These are phyloP conservation scores for Aspergillus terreus DNA, from an alignment of 2,329 filamentous ascomycete species.

Conservation along the genomic window DNA sequence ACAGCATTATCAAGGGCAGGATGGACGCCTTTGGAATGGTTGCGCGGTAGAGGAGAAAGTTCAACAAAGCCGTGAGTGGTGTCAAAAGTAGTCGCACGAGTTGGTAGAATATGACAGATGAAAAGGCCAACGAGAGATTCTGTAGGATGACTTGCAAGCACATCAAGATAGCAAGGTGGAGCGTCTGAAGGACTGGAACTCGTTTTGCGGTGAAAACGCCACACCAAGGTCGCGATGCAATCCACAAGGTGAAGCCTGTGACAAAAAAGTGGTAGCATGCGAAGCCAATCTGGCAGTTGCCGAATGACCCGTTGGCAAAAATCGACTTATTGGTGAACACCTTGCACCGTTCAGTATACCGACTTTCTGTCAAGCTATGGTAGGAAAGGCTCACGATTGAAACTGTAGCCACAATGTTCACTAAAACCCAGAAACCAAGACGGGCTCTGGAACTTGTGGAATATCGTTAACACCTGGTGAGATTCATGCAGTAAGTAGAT, in stretches of 20 bases:
- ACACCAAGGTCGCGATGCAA: neutral
- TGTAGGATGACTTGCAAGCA: neutral
- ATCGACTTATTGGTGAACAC: neutral
- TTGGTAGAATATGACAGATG: neutral
- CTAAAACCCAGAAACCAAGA: neutral
- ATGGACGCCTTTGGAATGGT: neutral
- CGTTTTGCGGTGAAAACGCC: neutral
- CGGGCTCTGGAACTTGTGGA: too few species aligned
- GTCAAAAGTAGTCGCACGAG: neutral
- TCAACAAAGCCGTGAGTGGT: neutral
- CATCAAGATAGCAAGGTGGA: neutral
- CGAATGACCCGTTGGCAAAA: neutral
- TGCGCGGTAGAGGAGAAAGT: neutral
- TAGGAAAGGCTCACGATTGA: neutral
- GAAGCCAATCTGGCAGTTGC: neutral
- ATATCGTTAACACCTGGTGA: too few species aligned
- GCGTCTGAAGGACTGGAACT: neutral
- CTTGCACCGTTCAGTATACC: neutral
- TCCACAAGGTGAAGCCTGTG: neutral
- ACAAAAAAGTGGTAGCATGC: neutral
- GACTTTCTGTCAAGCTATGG: neutral
- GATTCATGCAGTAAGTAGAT: too few species aligned
- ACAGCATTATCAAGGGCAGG: neutral
- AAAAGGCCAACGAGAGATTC: neutral
- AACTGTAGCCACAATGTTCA: neutral